Evolutionary conservation across 1,284 basidiomycete species (phyloP).

Genomic region (Wallemia ichthyophaga): DNA sequence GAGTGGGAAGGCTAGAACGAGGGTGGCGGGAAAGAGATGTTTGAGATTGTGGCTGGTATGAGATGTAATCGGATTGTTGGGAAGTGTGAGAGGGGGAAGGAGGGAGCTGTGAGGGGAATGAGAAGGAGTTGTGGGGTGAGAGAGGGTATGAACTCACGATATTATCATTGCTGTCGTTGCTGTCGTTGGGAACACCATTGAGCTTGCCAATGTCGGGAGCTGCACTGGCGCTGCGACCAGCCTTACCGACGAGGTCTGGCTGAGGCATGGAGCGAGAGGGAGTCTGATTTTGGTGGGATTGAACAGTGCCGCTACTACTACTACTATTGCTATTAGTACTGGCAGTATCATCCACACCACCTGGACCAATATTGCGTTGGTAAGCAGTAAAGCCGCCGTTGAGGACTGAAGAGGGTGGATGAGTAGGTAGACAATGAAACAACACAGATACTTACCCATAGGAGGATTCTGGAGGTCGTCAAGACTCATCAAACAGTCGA

Average conservation of each 20-base stretch:
- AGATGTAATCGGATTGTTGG: neutral
- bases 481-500: neutral
- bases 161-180: neutral
- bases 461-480: neutral
- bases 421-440: neutral
- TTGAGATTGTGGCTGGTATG: neutral
- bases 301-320: no score
- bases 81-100: neutral
- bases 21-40: neutral
- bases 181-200: neutral
- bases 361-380: neutral
- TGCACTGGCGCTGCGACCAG: neutral
- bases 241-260: neutral
- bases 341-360: neutral
- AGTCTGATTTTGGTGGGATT: no score
- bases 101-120: neutral
- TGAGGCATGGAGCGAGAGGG: neutral
- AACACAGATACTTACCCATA: neutral
- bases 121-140: neutral
- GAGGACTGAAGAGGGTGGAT: neutral
- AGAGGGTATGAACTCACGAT: neutral
- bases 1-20: neutral
- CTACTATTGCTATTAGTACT: no score
- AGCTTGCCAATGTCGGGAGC: neutral
- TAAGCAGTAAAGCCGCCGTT: neutral